Evolutionary conservation across 192 early-diverging fungal genomes (phyloP).

Genomic region (Rhizophlyctis rosea): DNA sequence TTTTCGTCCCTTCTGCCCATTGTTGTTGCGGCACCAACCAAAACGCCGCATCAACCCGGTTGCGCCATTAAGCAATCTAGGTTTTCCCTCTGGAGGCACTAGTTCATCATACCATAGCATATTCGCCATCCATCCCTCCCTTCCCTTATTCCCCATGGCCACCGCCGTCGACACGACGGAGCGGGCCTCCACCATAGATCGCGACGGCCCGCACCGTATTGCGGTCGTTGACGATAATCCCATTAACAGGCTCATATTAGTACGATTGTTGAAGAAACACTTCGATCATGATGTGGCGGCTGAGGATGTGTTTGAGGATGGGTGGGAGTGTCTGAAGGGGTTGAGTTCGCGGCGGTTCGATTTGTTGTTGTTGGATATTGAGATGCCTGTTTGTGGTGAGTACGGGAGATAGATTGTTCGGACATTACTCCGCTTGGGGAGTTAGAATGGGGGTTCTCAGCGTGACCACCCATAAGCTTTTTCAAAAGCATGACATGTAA

Average conservation of each 20-base stretch:
- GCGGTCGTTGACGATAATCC: conserved; percentile 13
- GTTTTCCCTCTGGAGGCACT: background rate
- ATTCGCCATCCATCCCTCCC: background rate
- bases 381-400: conserved; percentile 7
- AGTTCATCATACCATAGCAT: background rate
- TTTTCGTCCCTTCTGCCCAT: too few relatives aligned
- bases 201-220: conserved; percentile 4
- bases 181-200: too few relatives aligned
- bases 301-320: conserved; percentile 11
- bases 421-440: background rate
- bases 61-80: background rate
- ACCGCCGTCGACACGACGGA: too few relatives aligned
- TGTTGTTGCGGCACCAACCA: background rate
- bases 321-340: conserved; percentile 3
- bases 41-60: background rate
- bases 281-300: background rate
- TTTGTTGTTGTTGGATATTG: conserved; percentile 12
- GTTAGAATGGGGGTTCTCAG: background rate
- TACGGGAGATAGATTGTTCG: background rate
- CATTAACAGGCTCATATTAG: conserved; percentile 1
- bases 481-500: too few relatives aligned
- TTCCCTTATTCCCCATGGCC: background rate
- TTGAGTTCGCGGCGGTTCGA: background rate
- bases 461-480: too few relatives aligned
- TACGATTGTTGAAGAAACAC: conserved; percentile 1